These are phyloP conservation scores for Colletotrichum camelliae DNA, from an alignment of 2,329 filamentous ascomycete species.

Conservation along the genomic window DNA sequence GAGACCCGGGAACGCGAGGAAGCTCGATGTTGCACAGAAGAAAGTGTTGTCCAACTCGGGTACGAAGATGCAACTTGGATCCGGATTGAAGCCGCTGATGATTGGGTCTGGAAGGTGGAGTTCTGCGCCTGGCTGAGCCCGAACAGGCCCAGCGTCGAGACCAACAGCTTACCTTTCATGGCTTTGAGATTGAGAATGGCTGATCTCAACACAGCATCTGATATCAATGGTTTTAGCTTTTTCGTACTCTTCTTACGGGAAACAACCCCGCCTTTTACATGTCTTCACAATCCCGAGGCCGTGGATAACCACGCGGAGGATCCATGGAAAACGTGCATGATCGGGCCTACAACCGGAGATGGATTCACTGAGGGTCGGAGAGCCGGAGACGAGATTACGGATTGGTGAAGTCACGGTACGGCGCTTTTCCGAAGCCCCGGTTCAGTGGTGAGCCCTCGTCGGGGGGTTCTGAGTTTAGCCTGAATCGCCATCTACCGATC, in stretches of 20 bases:
- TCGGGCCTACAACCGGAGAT: fast-evolving
- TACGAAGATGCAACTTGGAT: constrained; percentile 51
- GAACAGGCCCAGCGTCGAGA: neutral
- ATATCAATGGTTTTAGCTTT: neutral
- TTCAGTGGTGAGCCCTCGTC: neutral
- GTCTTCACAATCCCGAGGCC: fast-evolving
- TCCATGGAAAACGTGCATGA: neutral
- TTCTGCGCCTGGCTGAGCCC: constrained; percentile 17
- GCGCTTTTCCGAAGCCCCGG: constrained; percentile 7
- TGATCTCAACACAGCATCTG: neutral
- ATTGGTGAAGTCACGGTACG: neutral
- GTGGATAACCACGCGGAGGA: neutral
- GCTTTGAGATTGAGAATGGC: fast-evolving
- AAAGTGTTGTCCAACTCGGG: constrained; percentile 46
- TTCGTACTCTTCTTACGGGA: neutral
- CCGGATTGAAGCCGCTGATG: constrained; percentile 54
- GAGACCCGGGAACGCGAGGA: constrained; percentile 57
- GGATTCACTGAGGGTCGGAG: fast-evolving
- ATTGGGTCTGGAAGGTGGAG: constrained; percentile 43
- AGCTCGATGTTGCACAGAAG: constrained; percentile 57
- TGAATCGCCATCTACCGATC: constrained; percentile 1
- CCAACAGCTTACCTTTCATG: neutral
- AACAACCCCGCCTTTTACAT: neutral
- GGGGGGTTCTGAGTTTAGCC: neutral
- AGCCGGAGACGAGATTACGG: neutral